Conservation (phyloP, 257 asterid species). For the Solanum acaule region DNA sequence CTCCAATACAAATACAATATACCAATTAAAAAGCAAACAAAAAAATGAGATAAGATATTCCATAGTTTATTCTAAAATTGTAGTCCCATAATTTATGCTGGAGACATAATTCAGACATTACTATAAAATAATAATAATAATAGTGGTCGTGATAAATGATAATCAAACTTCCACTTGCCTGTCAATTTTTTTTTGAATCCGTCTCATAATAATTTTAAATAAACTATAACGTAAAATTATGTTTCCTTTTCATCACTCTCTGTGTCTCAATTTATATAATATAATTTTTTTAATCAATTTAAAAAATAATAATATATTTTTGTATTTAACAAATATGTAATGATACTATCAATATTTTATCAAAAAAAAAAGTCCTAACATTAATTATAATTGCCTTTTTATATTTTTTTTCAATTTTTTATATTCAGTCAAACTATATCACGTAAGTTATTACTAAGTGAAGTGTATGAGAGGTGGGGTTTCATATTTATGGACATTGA, state of each 20-base stretch:
- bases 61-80: not conserved
- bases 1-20: fast-evolving
- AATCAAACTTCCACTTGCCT: not conserved
- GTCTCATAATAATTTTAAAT: not conserved
- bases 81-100: not conserved
- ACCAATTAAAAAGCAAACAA: fast-evolving
- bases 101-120: fast-evolving
- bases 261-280: fast-evolving
- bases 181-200: not conserved
- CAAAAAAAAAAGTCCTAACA: fast-evolving
- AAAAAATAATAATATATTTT: no score
- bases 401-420: no score
- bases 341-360: fast-evolving
- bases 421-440: fast-evolving
- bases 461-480: not conserved
- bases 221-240: not conserved
- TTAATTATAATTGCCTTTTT: fast-evolving
- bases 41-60: not conserved
- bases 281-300: not conserved
- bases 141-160: not conserved
- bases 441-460: no score
- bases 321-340: fast-evolving
- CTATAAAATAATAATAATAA: not conserved
- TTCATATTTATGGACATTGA: not conserved
- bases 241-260: not conserved